A percentile compares a stretch with the other conserved stretches of the same genome.
These are phyloP conservation scores for Eimeria sp. DNA, from an alignment of 169 alveolate genomes.

Conservation along the genomic window DNA sequence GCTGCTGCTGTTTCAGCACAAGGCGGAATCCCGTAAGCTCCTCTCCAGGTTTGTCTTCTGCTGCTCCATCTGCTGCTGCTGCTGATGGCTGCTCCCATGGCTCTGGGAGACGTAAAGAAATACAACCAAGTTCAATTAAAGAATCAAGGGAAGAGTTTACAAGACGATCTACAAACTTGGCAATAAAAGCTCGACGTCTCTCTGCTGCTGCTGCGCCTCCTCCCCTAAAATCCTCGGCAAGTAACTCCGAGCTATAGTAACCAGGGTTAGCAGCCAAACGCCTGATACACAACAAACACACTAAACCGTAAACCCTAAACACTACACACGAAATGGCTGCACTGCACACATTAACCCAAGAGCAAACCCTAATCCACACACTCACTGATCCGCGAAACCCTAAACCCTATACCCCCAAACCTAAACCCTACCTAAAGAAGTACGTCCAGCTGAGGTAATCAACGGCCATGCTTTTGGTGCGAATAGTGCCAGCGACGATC, in stretches of 20 bases:
- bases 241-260: slow-evolving; percentile 83
- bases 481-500: slow-evolving; percentile 97
- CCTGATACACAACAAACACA: slow-evolving; percentile 19
- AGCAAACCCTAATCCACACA: not conserved
- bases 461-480: slow-evolving; percentile 89
- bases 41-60: not conserved
- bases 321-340: not conserved
- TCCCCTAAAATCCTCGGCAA: not conserved
- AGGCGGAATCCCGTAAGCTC: not conserved
- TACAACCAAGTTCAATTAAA: slow-evolving; percentile 73
- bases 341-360: not conserved
- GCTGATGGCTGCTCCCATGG: not conserved
- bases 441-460: slow-evolving; percentile 93
- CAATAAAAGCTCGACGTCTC: slow-evolving; percentile 11
- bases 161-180: slow-evolving; percentile 82
- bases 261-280: slow-evolving; percentile 85
- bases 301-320: slow-evolving; percentile 4
- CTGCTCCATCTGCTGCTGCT: not conserved
- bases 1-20: slow-evolving; percentile 10
- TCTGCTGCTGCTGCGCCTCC: slow-evolving; percentile 50
- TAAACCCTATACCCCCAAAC: not conserved
- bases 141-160: slow-evolving; percentile 68
- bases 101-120: slow-evolving; percentile 50
- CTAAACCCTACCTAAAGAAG: slow-evolving; percentile 86
- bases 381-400: not conserved